Base-by-base conservation (phyloP, 176 grass and related monocot species). In the Musa acuminata region DNA sequence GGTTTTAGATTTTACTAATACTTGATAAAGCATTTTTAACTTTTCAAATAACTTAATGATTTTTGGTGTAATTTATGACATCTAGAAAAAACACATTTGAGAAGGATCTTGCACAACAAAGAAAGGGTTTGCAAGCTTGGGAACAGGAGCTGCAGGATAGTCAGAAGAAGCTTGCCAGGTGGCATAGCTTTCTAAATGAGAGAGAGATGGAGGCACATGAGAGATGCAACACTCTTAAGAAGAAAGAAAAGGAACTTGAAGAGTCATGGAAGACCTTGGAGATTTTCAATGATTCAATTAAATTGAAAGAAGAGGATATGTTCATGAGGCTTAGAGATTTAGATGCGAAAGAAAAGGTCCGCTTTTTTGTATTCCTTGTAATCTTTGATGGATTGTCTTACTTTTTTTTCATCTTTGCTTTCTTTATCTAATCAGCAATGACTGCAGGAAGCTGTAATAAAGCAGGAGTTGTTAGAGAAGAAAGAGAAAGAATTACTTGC, bases 161-260 rank as follows among this genome's bases (percentile, higher is more conserved):
- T 55, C 53, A 55, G 52, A 55, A 73, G 51, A 73, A 1, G n/a
- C 71, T 73, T 26, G 13, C 53, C 4, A 13, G 55, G 52, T 14
- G 52, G 53, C 49, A 55, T 26, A 73, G 13, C 20, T 17, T 55
- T 24, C 8, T 73, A 9, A 29, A 55, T 73, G 71, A 73, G 71
- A 73, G 53, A 73, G 52, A 73, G 21, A 55, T 25, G n/a, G n/a
- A 53, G 53, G 50, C 49, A 72, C 19, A 72, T 53, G 50, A 53
- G 22, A 52, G 71, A 54, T 50, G 13, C 10, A 72, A 55, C 8
- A 55, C 13, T 29, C 20, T 16, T 27, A 73, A 12, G 52, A 73
- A 73, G 11, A 73, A 73, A 26, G 51, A 73, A 27, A 55, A 73
- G 57, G 19, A 73, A 55, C 71, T 73, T 57, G 50, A 72, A 3